Evolutionary conservation across 441 rosid genomes (phyloP), one percentile per base, ranked within the genome.

Genomic region (Macaranga tanarius): DNA sequence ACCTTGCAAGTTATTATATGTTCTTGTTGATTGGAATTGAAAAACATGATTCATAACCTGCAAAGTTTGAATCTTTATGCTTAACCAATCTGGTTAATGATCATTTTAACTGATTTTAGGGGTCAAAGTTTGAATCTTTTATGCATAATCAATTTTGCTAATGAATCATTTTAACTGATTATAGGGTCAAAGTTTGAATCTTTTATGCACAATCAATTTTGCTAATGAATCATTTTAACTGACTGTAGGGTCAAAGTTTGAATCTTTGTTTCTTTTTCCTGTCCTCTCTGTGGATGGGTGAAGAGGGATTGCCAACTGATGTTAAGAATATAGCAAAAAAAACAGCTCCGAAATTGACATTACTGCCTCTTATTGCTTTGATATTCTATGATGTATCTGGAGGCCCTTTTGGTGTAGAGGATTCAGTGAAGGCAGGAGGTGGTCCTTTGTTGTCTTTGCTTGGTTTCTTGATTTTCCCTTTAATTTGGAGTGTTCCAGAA

Each of bases 391-490:
- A 88, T 71, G 95, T 92, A 20, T 91, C 93, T 66, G 98, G 98
- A 54, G 98, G 98, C 51, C 98, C 98, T 63, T 95, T 95, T 75
- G 99, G 99, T 62, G 84, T 95, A 5, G 99, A 95, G 78, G 99
- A 92, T 72, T 87, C 94, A 17, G 97, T 95, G 22, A 89, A 79
- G 75, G 86, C 93, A 40, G 97, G 97, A 19, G 97, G 97, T 70
- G 97, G 97, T 52, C 97, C 99, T 72, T 85, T 95, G 67, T 67
- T 95, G 70, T 79, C 97, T 47, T 81, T 95, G 76, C 82, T 95
- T 26, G 97, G 99, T 23, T 92, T 92, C 78, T 75, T 91, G 59
- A 79, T 95, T 11, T 95, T 95, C 76, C 99, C 98, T 73, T 74
- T 93, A 16, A 72, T 93, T 74, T 93, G 98, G 98, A 90, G 98